Percentiles rank a stretch among this genome's conserved stretches.
Evolutionary conservation across 2,329 filamentous ascomycete species (phyloP).

Genomic region (Daldinia sp.): DNA sequence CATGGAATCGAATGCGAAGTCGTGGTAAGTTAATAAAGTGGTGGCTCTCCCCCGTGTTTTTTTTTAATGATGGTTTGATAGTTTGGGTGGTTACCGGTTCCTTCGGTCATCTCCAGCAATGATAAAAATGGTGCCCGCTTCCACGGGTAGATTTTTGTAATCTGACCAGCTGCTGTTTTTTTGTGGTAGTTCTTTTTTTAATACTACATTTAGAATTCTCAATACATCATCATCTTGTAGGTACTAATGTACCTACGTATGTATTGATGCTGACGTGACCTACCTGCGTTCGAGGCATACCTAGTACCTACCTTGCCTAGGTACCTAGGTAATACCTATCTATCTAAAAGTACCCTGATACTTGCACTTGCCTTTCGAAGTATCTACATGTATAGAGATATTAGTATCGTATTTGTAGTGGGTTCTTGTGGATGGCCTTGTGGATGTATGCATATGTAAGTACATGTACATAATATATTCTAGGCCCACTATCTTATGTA

Average conservation of each 20-base stretch:
- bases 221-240: conserved; percentile 6
- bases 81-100: conserved; percentile 16
- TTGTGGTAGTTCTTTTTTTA: conserved; percentile 9
- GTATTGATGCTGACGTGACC: no score
- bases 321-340: neutral
- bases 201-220: conserved; percentile 2
- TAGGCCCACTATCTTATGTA: neutral
- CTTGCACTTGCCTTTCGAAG: no score
- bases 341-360: neutral
- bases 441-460: neutral
- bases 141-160: conserved; percentile 12
- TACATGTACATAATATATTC: conserved; percentile 11
- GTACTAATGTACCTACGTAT: neutral
- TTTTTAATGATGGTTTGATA: neutral
- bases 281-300: no score
- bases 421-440: neutral
- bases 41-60: conserved; percentile 11
- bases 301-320: no score
- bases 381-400: no score
- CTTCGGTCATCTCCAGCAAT: conserved; percentile 32
- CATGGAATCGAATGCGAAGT: conserved; percentile 8
- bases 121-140: conserved; percentile 13
- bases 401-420: no score
- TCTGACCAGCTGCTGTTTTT: conserved; percentile 1
- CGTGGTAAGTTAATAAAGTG: neutral